A percentile compares a stretch with the other conserved stretches of the same genome.
These are phyloP conservation scores for Luffa aegyptiaca DNA, from an alignment of 306 rosid genomes.

Conservation along the genomic window DNA sequence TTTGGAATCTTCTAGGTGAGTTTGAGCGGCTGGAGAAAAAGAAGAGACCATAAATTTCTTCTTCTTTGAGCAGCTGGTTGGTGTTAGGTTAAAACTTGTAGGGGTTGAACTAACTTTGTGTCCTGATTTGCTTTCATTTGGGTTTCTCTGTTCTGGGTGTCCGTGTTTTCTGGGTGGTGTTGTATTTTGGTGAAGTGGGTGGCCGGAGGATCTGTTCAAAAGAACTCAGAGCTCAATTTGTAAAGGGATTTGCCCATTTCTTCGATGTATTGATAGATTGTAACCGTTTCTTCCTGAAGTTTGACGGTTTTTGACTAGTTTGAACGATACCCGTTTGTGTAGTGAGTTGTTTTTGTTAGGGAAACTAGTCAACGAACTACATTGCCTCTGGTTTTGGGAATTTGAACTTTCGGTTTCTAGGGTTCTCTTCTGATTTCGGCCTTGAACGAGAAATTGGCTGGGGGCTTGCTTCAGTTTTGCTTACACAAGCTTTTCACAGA, in stretches of 20 bases:
- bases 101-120: constrained; percentile 65
- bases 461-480: background rate
- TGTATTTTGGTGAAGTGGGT: constrained; percentile 40
- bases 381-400: constrained; percentile 32
- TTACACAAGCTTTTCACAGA: background rate
- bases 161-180: constrained; percentile 14
- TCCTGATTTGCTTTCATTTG: constrained; percentile 8
- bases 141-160: constrained; percentile 15
- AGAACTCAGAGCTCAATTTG: constrained; percentile 19
- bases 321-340: background rate
- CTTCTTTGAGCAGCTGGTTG: constrained; percentile 14
- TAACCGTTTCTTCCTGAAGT: constrained; percentile 4
- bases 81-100: constrained; percentile 15
- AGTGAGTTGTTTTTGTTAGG: constrained; percentile 14
- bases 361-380: constrained; percentile 28
- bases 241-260: constrained; percentile 11
- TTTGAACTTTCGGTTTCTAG: constrained; percentile 8
- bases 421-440: constrained; percentile 9
- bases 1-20: constrained; percentile 31
- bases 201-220: constrained; percentile 25
- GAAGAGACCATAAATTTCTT: background rate
- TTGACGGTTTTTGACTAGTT: background rate
- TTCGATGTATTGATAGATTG: constrained; percentile 15
- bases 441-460: background rate
- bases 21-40: background rate